Percentiles rank a stretch among this genome's conserved stretches.
Conservation (phyloP, 805 yeast species). For the Wickerhamomyces ciferrii region DNA sequence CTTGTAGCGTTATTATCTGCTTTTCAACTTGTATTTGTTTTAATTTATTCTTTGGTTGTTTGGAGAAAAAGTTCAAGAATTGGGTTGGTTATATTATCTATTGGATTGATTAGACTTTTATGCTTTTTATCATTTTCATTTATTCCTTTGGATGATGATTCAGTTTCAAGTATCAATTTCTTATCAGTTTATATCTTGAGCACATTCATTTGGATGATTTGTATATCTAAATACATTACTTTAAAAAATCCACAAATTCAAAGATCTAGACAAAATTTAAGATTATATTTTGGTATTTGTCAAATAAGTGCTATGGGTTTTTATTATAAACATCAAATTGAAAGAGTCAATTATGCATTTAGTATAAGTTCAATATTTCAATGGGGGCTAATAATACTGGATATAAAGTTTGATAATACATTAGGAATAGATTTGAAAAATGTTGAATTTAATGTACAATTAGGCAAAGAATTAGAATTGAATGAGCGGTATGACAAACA, state of each 20-base stretch:
- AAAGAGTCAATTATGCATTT: slow-evolving; percentile 7
- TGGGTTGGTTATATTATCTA: neutral
- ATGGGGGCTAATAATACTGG: slow-evolving; percentile 8
- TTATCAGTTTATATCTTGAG: slow-evolving; percentile 7
- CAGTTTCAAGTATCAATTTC: slow-evolving; percentile 4
- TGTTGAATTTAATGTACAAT: slow-evolving; percentile 1
- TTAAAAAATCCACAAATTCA: neutral
- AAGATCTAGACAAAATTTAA: neutral
- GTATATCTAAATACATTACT: neutral
- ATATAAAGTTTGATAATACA: slow-evolving; percentile 8
- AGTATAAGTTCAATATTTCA: slow-evolving; percentile 13
- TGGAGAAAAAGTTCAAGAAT: neutral
- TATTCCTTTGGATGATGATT: slow-evolving; percentile 8
- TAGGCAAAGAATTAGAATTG: slow-evolving; percentile 2
- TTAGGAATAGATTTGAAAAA: slow-evolving; percentile 3
- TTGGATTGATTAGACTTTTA: neutral
- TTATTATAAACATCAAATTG: slow-evolving; percentile 15
- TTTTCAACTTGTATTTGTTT: slow-evolving; percentile 1
- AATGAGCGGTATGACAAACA: slow-evolving; percentile 2
- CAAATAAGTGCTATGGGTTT: slow-evolving; percentile 1
- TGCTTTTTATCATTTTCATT: slow-evolving; percentile 7
- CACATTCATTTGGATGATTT: slow-evolving; percentile 6
- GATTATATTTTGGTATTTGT: neutral
- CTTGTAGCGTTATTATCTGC: slow-evolving; percentile 9
- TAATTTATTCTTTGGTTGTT: neutral